Evolutionary conservation across 139 green algal genomes (phyloP), one percentile per base, ranked within the genome.

Genomic region (Volvox africanus): DNA sequence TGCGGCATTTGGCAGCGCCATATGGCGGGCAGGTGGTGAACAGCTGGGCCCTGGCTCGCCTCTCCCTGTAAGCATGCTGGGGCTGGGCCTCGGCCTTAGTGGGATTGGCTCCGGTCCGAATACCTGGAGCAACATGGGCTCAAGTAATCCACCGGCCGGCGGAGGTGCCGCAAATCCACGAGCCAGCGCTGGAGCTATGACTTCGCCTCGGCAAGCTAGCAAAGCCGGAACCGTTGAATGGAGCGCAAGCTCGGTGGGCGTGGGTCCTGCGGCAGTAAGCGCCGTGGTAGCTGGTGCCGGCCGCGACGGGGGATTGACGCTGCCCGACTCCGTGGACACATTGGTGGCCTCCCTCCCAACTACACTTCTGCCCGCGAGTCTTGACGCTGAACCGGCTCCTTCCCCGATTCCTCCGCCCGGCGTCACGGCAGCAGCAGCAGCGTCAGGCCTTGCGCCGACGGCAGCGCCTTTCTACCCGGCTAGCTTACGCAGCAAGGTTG

Each of bases 391-490:
- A 30, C 30, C 71, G 6, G 86, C 73, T 32, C 30, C 86, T 12
- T 22, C 84, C 37, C 69, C 68, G 36, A 44, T 13, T 28, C 78
- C 80, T 18, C 50, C 50, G 50, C 12, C 80, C 0, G 28, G 36
- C 20, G 36, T 32, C 13, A 35, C 13, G 50, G 36, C n/a, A 5
- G 24, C n/a, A 19, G 73, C 86, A 26, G 19, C 73, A 14, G 20
- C 50, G 13, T 90, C 86, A 9, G 73, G 86, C 17, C 86, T 90
- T n/a, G 86, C 86, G 20, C 71, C 86, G 20, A 90, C 71, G 1
- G 86, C 86, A 0, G 86, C 86, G 2, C 86, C 86, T 24, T 90
- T 90, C 71, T 90, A 90, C 71, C 86, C 86, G 9, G 86, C 86
- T 5, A 69, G 36, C 12, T 44, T 90, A 61, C 71, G 86, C 12